Percentiles rank a stretch among this genome's conserved stretches.
Evolutionary conservation across 352 stramenopile genomes (phyloP).

Genomic region (Phytophthora rubi): DNA sequence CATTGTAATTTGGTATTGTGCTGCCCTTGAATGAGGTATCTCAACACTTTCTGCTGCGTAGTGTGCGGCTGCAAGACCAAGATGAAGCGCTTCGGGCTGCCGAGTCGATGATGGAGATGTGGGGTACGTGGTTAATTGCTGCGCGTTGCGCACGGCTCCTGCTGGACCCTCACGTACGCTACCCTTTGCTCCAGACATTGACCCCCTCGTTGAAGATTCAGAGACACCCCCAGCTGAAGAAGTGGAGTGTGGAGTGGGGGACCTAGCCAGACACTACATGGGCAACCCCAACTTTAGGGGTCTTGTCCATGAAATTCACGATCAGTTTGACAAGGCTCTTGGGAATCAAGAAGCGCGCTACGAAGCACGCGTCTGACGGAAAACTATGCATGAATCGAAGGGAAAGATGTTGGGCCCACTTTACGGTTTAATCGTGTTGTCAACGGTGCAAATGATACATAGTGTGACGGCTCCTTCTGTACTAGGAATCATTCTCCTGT

Average conservation of each 20-base stretch:
- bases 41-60: slow-evolving; percentile 16
- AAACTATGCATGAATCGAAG: neutral
- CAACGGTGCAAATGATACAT: slow-evolving; percentile 22
- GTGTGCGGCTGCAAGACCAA: slow-evolving; percentile 35
- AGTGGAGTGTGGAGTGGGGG: slow-evolving; percentile 17
- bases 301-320: slow-evolving; percentile 48
- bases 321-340: slow-evolving; percentile 37
- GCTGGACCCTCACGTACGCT: neutral
- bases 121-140: slow-evolving; percentile 33
- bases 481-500: slow-evolving; percentile 56
- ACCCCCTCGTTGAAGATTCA: slow-evolving; percentile 47
- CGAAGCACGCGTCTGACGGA: slow-evolving; percentile 6
- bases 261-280: slow-evolving; percentile 41
- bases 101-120: slow-evolving; percentile 50
- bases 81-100: slow-evolving; percentile 39
- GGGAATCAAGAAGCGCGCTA: slow-evolving; percentile 3
- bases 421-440: slow-evolving; percentile 19
- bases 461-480: neutral
- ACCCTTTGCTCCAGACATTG: slow-evolving; percentile 35
- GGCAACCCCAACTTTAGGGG: slow-evolving; percentile 40
- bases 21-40: neutral
- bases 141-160: neutral
- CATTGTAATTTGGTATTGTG: neutral
- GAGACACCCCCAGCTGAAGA: neutral
- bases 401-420: neutral